phyloP scores from a whole-genome alignment of 768 basidiomycete species.

The Auricularia cornea region DNA sequence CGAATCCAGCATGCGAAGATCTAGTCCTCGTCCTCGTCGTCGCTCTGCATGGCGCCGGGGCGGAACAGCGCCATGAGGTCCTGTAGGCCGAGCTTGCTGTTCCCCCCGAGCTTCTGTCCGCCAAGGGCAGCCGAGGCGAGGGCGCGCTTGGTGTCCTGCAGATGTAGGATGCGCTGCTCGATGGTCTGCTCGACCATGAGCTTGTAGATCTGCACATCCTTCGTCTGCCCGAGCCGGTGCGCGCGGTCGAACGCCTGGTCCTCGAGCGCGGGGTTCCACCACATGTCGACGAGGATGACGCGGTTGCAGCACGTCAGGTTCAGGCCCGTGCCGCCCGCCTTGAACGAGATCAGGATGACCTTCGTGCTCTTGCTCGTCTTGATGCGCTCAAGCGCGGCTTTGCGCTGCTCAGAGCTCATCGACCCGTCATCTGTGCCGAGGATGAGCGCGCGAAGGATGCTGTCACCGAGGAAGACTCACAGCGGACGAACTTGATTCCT shows the following conservation, averaged over 20 bases:
- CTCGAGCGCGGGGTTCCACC: constrained; percentile 92
- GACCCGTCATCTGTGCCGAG: constrained; percentile 84
- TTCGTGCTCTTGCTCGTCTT: constrained; percentile 45
- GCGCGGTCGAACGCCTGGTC: constrained; percentile 93
- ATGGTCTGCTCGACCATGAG: constrained; percentile 81
- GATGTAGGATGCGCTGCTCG: constrained; percentile 76
- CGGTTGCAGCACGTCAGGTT: constrained; percentile 92
- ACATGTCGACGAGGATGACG: constrained; percentile 85
- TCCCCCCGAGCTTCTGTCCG: constrained; percentile 76
- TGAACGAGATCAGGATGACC: constrained; percentile 93
- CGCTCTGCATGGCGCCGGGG: constrained; percentile 29
- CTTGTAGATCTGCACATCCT: constrained; percentile 82
- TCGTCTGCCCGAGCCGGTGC: constrained; percentile 82
- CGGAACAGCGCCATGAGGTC: constrained; percentile 79
- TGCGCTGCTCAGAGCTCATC: constrained; percentile 71
- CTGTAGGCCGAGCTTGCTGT: constrained; percentile 68
- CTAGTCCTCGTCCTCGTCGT: background rate
- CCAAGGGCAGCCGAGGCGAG: constrained; percentile 78
- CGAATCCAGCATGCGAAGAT: no score
- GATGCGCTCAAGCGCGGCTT: constrained; percentile 67
- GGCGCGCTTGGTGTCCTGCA: constrained; percentile 89
- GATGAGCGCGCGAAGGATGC: no score
- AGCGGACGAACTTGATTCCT: constrained; percentile 70
- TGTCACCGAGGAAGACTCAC: no score
- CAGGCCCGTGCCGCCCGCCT: constrained; percentile 81